A percentile compares a stretch with the other conserved stretches of the same genome.
These are phyloP conservation scores for Lagerstroemia speciosa DNA, from an alignment of 345 rosid species.

Conservation along the genomic window DNA sequence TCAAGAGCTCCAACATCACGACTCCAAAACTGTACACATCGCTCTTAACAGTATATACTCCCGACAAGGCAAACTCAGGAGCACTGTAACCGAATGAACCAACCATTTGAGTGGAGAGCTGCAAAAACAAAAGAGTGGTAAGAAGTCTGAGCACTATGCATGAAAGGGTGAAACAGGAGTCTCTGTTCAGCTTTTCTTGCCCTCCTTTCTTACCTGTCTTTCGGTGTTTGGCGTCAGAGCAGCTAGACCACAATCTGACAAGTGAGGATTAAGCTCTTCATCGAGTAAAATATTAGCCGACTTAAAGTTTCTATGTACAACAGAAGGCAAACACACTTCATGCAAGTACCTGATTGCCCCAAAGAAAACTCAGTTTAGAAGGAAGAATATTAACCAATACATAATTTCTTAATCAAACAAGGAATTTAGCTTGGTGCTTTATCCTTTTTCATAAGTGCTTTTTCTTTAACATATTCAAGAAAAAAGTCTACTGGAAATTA, in stretches of 20 bases:
- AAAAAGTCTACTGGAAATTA: too few species aligned
- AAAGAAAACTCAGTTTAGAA: not conserved
- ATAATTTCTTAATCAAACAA: slow-evolving; percentile 1
- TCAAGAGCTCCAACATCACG: slow-evolving; percentile 92
- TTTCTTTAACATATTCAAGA: too few species aligned
- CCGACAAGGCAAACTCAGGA: slow-evolving; percentile 94
- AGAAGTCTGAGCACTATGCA: not conserved
- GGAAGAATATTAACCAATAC: not conserved
- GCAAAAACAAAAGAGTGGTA: slow-evolving; percentile 9
- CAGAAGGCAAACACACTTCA: slow-evolving; percentile 93
- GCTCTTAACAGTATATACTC: slow-evolving; percentile 89
- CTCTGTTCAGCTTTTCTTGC: not conserved
- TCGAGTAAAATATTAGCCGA: slow-evolving; percentile 95
- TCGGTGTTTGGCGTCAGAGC: slow-evolving; percentile 86
- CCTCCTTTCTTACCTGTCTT: slow-evolving; percentile 50
- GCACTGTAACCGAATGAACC: slow-evolving; percentile 99
- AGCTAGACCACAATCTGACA: slow-evolving; percentile 95
- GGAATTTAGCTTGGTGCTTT: too few species aligned
- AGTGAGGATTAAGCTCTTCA: slow-evolving; percentile 89
- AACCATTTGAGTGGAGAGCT: slow-evolving; percentile 91
- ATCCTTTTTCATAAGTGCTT: too few species aligned
- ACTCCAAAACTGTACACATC: slow-evolving; percentile 99
- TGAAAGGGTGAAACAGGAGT: not conserved
- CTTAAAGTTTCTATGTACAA: slow-evolving; percentile 96
- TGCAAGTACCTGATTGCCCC: slow-evolving; percentile 71